phyloP scores from a whole-genome alignment of 2,329 filamentous ascomycete species.

The Alternaria sp. region DNA sequence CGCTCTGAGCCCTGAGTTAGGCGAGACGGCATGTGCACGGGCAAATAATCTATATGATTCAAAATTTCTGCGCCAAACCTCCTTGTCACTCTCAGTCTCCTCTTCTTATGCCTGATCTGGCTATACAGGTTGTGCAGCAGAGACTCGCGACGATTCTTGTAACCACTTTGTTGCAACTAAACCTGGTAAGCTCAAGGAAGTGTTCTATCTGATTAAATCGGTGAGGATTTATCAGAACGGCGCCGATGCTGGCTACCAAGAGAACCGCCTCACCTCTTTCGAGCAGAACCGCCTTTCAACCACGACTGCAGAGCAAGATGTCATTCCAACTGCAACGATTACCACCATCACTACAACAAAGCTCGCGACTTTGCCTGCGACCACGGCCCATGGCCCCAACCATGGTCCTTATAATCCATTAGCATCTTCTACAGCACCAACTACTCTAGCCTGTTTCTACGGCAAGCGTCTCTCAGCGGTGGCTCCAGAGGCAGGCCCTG shows the following conservation, averaged over 20 bases:
- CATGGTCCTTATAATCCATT: background rate
- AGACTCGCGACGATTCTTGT: constrained; percentile 57
- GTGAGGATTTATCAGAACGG: constrained; percentile 20
- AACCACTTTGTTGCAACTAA: constrained; percentile 30
- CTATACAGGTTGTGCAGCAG: constrained; percentile 13
- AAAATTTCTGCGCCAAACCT: background rate
- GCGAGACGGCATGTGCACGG: constrained; percentile 2
- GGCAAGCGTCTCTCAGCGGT: background rate
- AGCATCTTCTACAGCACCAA: background rate
- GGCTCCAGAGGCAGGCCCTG: background rate
- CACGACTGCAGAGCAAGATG: background rate
- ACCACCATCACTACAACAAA: background rate
- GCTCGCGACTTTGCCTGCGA: background rate
- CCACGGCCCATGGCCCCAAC: background rate
- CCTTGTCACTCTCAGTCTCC: background rate
- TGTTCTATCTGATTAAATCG: constrained; percentile 33
- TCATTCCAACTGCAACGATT: background rate
- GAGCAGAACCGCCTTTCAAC: background rate
- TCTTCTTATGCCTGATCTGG: constrained; percentile 59
- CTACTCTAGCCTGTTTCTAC: background rate
- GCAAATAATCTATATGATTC: constrained; percentile 2
- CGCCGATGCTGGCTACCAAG: background rate
- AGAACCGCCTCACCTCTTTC: background rate
- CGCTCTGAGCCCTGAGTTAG: background rate
- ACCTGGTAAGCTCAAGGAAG: constrained; percentile 31